These are phyloP conservation scores for Grigorovia yakushimaensis DNA, from an alignment of 805 yeast species.

Conservation along the genomic window DNA sequence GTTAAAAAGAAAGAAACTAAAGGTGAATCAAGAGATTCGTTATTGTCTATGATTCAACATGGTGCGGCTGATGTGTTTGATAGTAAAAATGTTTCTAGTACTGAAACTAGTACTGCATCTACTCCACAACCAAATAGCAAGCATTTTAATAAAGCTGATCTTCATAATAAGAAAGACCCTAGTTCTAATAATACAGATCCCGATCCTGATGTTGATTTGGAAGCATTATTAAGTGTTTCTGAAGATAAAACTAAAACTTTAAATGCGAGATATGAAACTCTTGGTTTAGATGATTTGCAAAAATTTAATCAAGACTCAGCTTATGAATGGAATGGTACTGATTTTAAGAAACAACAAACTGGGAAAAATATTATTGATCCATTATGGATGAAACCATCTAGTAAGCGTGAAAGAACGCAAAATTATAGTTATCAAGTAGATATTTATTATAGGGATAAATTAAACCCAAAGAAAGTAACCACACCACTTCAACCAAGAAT, in stretches of 20 bases:
- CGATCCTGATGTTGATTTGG: conserved; percentile 46
- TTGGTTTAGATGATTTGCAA: conserved; percentile 71
- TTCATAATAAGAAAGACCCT: not conserved
- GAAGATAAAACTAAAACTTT: conserved; percentile 56
- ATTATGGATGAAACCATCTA: conserved; percentile 66
- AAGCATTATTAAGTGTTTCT: conserved; percentile 47
- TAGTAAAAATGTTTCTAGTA: conserved; percentile 4
- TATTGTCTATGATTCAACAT: conserved; percentile 71
- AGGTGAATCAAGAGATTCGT: conserved; percentile 50
- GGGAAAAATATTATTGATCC: conserved; percentile 42
- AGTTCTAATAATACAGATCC: conserved; percentile 17
- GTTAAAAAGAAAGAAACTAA: conserved; percentile 25
- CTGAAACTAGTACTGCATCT: conserved; percentile 14
- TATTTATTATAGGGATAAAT: conserved; percentile 71
- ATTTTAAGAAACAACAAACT: conserved; percentile 56
- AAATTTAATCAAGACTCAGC: conserved; percentile 66
- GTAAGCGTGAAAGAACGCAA: conserved; percentile 66
- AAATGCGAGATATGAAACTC: conserved; percentile 50
- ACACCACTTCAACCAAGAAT: conserved; percentile 59
- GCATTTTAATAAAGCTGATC: not conserved
- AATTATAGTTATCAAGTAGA: conserved; percentile 75
- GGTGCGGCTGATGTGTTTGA: conserved; percentile 62
- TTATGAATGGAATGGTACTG: conserved; percentile 83
- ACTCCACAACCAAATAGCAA: conserved; percentile 22
- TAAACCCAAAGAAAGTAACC: conserved; percentile 49